Evolutionary conservation across 495 filamentous ascomycete genomes (phyloP), one percentile per base, ranked within the genome.

Genomic region (Delitschia confertaspora): DNA sequence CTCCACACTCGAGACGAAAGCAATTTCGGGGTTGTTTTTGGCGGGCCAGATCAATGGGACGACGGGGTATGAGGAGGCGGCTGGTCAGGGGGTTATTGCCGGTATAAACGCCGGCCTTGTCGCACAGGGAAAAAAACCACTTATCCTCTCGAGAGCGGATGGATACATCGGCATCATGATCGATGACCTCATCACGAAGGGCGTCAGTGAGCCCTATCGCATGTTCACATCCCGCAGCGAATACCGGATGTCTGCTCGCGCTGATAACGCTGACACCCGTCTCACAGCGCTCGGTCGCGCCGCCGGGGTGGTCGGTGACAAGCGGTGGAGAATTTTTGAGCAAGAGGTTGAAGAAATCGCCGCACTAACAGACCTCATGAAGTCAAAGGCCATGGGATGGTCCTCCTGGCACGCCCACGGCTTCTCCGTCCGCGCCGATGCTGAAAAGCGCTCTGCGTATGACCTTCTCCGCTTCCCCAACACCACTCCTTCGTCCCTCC

Each of bases 91-190:
- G 23, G 75, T 98, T 55, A 68, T 98, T 13, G 93, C 91, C 0
- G 91, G 91, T 25, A 86, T 83, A 51, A 96, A 96, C 57, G 91
- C 91, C 5, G 93, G 93, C 1, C 71, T 93, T 14, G 74, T 79
- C 9, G 74, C 88, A 0, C 78, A 78, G 45, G 68, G 69, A 16
- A 78, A 80, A 11, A 57, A 63, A 3, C 71, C 76, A 0, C 64
- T 94, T 47, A 72, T 71, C 2, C 69, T 98, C 13, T 77, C 74
- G n/a, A 72, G 91, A 43, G 79, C 82, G 9, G 91, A 96, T 62
- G 85, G 83, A 11, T 98, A 95, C 60, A 95, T 98, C 60, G 91
- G 91, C 38, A 80, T 98, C 65, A 94, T 98, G 91, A 91, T 98
- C 60, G 91, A 98, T 64, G 91, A 98, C 60, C 78, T 98, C 32